Base-by-base conservation (phyloP, 306 rosid species). In the Ormosia semicastrata region DNA sequence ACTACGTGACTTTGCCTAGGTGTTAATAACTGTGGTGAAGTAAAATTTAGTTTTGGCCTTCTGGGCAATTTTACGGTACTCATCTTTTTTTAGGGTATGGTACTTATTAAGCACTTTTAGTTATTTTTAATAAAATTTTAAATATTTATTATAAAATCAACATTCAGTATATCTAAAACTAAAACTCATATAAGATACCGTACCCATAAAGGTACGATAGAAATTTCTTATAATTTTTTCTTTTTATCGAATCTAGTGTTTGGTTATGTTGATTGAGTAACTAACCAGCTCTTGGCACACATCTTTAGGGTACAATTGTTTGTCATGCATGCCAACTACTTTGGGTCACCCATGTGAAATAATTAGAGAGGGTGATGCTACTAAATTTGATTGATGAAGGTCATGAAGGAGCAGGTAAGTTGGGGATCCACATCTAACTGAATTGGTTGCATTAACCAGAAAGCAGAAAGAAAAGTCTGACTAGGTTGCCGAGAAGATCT, bases 281-380 rank as follows among this genome's bases (percentile, higher is more conserved):
- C 58, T 70, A 13, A 82, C 71, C 75, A 33, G 78, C 44, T 62
- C 15, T 73, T 73, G 53, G 46, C 15, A 39, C 77, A 66, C 72
- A 72, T 73, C 62, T 82, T 58, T 9, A 49, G 4, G 71, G 73
- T 67, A 58, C 81, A 57, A 75, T 43, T 50, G 84, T 52, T 53
- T 32, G 66, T 10, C 18, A 78, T 57, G 47, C 66, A 63, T 54
- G 66, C 67, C 72, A 82, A 58, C 87, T 69, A 82, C 80, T 86
- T 58, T 78, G 59, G 82, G 54, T 40, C 71, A 58, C 76, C 86
- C 85, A 82, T 83, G 75, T 86, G 68, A 65, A 63, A 75, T 79
- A 75, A 86, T 37, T 74, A 57, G 40, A 62, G 77, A 79, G 29
- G 63, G 64, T 77, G 64, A 59, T 73, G 62, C 58, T 74, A 29